phyloP scores from a whole-genome alignment of 2,329 filamentous ascomycete species.

The Xylariaceae sp. region DNA sequence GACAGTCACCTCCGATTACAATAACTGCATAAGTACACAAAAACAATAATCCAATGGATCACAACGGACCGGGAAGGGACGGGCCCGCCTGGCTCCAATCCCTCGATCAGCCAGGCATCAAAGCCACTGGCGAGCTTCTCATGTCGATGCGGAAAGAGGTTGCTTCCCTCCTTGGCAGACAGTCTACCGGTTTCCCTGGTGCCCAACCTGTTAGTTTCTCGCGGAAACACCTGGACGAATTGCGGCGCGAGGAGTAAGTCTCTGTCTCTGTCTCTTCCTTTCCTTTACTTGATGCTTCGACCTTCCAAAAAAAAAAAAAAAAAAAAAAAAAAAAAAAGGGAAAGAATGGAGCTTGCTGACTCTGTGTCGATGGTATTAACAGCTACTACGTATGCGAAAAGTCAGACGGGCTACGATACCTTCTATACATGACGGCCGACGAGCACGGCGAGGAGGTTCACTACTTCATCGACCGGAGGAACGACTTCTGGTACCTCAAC shows the following conservation, averaged over 20 bases:
- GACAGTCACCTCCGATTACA: too few relatives aligned
- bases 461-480: constrained; percentile 95
- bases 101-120: constrained; percentile 59
- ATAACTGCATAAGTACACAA: constrained; percentile 4
- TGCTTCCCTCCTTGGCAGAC: constrained; percentile 66
- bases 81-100: constrained; percentile 36
- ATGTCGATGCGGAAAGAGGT: constrained; percentile 64
- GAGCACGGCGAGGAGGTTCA: constrained; percentile 61
- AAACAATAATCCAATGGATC: constrained; percentile 10
- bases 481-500: constrained; percentile 87
- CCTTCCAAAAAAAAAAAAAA: background rate
- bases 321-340: background rate
- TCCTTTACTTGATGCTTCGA: too few relatives aligned
- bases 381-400: constrained; percentile 98
- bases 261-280: too few relatives aligned
- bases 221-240: constrained; percentile 72
- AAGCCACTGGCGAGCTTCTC: constrained; percentile 56
- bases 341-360: too few relatives aligned
- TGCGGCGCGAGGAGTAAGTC: constrained; percentile 71
- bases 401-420: constrained; percentile 89
- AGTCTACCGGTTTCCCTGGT: constrained; percentile 68
- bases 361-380: background rate
- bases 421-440: constrained; percentile 79
- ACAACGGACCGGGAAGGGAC: background rate
- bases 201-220: constrained; percentile 94